Base-by-base conservation (phyloP, 495 filamentous ascomycete genomes). In the Penicillium paxilli region DNA sequence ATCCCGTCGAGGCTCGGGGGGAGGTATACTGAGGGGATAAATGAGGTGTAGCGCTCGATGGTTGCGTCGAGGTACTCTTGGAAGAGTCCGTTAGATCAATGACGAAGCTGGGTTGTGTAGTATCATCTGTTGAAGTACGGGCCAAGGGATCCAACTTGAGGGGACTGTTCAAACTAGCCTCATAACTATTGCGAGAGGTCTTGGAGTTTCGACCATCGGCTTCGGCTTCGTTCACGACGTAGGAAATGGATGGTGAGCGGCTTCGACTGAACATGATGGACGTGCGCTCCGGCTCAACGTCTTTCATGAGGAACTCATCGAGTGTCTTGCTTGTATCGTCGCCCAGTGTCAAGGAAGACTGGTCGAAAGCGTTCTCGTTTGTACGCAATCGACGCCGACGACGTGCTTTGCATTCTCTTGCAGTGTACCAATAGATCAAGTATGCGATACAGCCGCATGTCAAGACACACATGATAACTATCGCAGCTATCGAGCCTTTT, bases 251-350 rank as follows among this genome's bases (percentile, higher is more conserved):
- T 1, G 68, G 67, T 12, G 68, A 62, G 22, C 51, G 56, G 21
- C 58, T 64, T 19, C 59, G 57, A 28, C 58, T 64, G 48, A 69
- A 65, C 59, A 67, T 67, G 32, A 70, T 30, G 5, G 68, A 68
- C 10, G 50, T 57, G 7, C 68, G 63, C 32, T 67, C 65, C 3
- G 60, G 62, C 4, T 49, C 38, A 5, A 60, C 30, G 12, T 68
- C 63, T 44, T 52, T 57, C 59, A 63, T 59, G 44, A 68, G 63
- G 28, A 63, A 65, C 4, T 49, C 47, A 21, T 68, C 58, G 7
- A 63, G 41, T 2, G 47, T 42, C 20, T 48, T 53, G 57, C 52
- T 59, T 19, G 55, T 59, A 17, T 59, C 65, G 21, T 58, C 57
- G 7, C 26, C 52, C 11, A 68, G 32, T 10, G 52, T 51, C 4